phyloP scores from a whole-genome alignment of 768 basidiomycete species.

The Suillus brevipes region DNA sequence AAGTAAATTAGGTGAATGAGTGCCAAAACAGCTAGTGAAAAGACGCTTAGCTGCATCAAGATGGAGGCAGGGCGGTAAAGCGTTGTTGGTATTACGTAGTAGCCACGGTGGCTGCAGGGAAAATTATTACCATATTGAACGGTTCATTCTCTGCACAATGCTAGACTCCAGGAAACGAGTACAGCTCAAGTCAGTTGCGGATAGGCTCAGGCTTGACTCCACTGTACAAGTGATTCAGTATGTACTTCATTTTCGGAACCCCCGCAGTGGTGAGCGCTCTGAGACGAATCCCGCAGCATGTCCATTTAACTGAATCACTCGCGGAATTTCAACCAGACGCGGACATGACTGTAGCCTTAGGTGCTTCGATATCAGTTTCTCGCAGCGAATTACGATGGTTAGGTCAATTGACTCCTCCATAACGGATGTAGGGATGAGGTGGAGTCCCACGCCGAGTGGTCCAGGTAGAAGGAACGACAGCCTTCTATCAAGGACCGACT shows the following conservation, averaged over 20 bases:
- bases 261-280: not conserved
- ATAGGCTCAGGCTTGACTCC: not conserved
- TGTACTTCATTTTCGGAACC: not conserved
- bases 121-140: not conserved
- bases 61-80: not conserved
- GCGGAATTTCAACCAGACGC: not conserved
- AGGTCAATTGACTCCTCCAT: not conserved
- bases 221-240: not conserved
- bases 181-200: not conserved
- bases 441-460: not conserved
- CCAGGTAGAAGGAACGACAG: not conserved
- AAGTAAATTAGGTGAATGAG: conserved; percentile 27
- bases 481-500: not conserved
- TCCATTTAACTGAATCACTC: not conserved
- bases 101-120: not conserved
- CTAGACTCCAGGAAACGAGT: not conserved
- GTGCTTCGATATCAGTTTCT: not conserved
- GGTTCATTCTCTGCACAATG: not conserved
- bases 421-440: not conserved
- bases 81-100: not conserved
- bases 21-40: not conserved
- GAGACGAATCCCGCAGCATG: not conserved
- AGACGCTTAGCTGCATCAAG: conserved; percentile 1
- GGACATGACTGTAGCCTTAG: not conserved
- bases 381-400: not conserved